Conservation (phyloP, 345 rosid genomes). For the Draba incana region DNA sequence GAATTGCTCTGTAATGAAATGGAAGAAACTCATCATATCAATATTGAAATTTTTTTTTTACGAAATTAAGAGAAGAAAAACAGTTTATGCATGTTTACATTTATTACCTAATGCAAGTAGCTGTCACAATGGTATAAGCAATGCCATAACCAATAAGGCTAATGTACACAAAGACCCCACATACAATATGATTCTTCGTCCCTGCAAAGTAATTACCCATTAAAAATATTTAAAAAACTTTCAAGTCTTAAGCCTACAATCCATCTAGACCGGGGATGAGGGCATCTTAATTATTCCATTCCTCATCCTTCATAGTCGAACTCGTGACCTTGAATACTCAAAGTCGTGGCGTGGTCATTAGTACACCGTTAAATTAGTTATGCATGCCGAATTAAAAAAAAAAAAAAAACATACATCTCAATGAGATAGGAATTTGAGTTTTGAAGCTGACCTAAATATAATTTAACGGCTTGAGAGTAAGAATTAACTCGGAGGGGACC, state of each 20-base stretch:
- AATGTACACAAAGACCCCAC: conserved; percentile 63
- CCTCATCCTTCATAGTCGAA: background rate
- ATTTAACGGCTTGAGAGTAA: conserved; percentile 53
- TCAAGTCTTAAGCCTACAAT: background rate
- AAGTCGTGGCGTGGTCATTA: background rate
- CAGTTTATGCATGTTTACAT: conserved; percentile 1
- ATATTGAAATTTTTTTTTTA: background rate
- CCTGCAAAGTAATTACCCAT: conserved; percentile 23
- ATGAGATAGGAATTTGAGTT: background rate
- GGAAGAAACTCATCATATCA: conserved; percentile 5
- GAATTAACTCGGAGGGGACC: conserved; percentile 55
- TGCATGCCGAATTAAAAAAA: background rate
- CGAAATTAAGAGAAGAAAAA: background rate
- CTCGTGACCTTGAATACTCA: background rate
- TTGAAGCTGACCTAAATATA: conserved; percentile 52
- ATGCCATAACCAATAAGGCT: conserved; percentile 50
- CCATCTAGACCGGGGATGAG: background rate
- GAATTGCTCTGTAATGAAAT: conserved; percentile 39
- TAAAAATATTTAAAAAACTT: no score
- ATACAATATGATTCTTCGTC: conserved; percentile 37
- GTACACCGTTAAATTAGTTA: background rate
- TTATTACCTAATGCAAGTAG: conserved; percentile 65
- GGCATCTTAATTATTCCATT: no score
- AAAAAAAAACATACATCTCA: background rate
- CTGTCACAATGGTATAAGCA: conserved; percentile 69